These are phyloP conservation scores for Clarireedia hainanense DNA, from an alignment of 2,329 filamentous ascomycete species.

Conservation along the genomic window DNA sequence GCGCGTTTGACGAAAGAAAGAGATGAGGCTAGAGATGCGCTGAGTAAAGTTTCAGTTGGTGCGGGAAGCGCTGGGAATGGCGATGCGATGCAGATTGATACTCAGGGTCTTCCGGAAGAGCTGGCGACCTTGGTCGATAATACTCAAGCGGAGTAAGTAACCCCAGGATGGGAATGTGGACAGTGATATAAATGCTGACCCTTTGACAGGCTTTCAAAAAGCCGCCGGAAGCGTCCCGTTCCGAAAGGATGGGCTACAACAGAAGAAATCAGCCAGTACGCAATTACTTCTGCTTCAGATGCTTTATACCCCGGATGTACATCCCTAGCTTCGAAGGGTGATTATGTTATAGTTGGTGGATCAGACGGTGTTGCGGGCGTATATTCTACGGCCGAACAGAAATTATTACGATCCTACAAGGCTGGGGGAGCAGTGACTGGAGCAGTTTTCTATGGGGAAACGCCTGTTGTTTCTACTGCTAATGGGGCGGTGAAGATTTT, in stretches of 20 bases:
- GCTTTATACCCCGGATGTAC: conserved; percentile 51
- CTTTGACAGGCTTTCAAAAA: conserved; percentile 64
- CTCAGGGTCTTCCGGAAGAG: conserved; percentile 63
- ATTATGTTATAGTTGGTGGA: conserved; percentile 56
- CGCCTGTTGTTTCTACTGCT: conserved; percentile 26
- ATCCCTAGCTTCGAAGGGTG: conserved; percentile 51
- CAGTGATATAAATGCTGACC: conserved; percentile 12
- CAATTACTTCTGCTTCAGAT: conserved; percentile 44
- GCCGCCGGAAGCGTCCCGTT: conserved; percentile 79
- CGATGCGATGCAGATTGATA: conserved; percentile 91
- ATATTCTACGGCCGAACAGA: conserved; percentile 69
- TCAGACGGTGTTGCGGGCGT: conserved; percentile 59
- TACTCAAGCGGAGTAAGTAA: conserved; percentile 67
- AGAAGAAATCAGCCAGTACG: conserved; percentile 59
- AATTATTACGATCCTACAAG: conserved; percentile 44
- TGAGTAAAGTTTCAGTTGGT: conserved; percentile 76
- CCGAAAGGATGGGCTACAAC: conserved; percentile 77
- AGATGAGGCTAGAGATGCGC: conserved; percentile 82
- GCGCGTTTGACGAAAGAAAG: conserved; percentile 83
- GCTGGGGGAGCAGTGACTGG: conserved; percentile 47
- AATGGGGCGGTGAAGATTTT: conserved; percentile 68
- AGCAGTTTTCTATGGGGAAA: conserved; percentile 40
- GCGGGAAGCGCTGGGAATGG: conserved; percentile 47
- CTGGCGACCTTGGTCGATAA: conserved; percentile 68
- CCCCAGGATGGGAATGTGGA: not conserved